Evolutionary conservation across 2,329 filamentous ascomycete species (phyloP), one percentile per base, ranked within the genome.

Genomic region (Cryphonectria radicalis): DNA sequence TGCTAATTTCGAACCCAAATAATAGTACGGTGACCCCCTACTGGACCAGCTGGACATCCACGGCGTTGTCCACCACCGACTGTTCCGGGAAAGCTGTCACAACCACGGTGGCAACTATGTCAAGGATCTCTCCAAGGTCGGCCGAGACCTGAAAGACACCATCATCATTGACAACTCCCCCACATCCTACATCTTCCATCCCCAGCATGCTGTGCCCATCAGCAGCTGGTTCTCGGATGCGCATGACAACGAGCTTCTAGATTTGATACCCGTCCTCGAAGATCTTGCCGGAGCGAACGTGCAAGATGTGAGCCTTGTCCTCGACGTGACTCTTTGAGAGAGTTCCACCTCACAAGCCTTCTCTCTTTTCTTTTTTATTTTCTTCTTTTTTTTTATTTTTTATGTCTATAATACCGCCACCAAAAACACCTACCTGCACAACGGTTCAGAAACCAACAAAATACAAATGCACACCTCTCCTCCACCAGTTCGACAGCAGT

Each of bases 141-240:
- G 96, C 67, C 92, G 96, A 75, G 95, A 98, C 80, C 89, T 99
- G 70, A 93, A 94, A 81, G 95, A 99, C 80, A 99, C 95, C 28
- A 99, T 99, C 80, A 99, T 99, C 81, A 99, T 99, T 79, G 96
- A 99, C 85, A 99, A 99, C 83, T 98, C 96, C 63, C 96, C 96
- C 2, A 99, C 96, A 5, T 98, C 95, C 17, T 99, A 99, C 85
- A 98, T 99, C 78, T 99, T 99, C 88, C 96, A 99, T 80, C 96
- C 96, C 35, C 95, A 99, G 84, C 96, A 99, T 81, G 96, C 96
- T 73, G 95, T 99, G 66, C 96, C 96, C 37, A 99, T 99, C 84
- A 98, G 95, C 88, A 98, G 95, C 87, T 99, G 96, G 96, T 99
- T 99, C 85, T 98, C 95, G 76, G 96, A 99, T 83, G 96, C 96